Conservation (phyloP, 352 stramenopile genomes). For the Nothophytophthora sp. region DNA sequence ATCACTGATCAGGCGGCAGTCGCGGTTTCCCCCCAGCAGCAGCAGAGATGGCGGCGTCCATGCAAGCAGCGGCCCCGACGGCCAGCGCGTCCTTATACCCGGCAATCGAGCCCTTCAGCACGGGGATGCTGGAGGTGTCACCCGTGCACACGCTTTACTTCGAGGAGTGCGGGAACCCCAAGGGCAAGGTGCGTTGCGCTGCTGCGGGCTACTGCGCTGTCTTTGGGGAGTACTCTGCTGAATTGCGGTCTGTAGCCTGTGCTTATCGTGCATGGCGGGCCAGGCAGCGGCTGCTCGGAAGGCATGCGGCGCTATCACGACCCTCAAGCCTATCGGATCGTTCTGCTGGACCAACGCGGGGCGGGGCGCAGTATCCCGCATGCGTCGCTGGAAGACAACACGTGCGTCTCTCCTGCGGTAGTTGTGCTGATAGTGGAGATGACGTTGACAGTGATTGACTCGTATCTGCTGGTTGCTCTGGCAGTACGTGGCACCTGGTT, state of each 20-base stretch:
- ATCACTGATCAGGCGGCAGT: too few species aligned
- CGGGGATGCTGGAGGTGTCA: slow-evolving; percentile 68
- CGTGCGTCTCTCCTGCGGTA: slow-evolving; percentile 41
- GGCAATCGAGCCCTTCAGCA: slow-evolving; percentile 64
- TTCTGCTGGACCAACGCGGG: slow-evolving; percentile 94
- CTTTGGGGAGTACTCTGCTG: slow-evolving; percentile 15
- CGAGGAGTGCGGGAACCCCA: slow-evolving; percentile 76
- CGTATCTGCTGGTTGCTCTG: neutral
- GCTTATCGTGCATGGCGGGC: slow-evolving; percentile 91
- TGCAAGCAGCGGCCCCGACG: slow-evolving; percentile 3
- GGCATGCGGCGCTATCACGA: slow-evolving; percentile 93
- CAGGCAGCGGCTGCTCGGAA: slow-evolving; percentile 87
- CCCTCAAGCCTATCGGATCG: slow-evolving; percentile 90
- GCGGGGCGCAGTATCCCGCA: slow-evolving; percentile 88
- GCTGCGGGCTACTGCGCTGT: neutral
- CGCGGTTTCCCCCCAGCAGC: too few species aligned
- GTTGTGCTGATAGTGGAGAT: neutral
- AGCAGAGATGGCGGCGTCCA: too few species aligned
- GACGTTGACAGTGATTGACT: too few species aligned
- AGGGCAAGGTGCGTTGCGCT: slow-evolving; percentile 50
- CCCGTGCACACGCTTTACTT: slow-evolving; percentile 85
- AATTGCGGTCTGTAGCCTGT: slow-evolving; percentile 42
- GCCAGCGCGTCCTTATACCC: slow-evolving; percentile 71
- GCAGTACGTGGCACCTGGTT: slow-evolving; percentile 87
- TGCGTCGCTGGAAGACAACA: slow-evolving; percentile 89